Base-by-base conservation (phyloP, 305 asterid species). In the Fraxinus sp. region DNA sequence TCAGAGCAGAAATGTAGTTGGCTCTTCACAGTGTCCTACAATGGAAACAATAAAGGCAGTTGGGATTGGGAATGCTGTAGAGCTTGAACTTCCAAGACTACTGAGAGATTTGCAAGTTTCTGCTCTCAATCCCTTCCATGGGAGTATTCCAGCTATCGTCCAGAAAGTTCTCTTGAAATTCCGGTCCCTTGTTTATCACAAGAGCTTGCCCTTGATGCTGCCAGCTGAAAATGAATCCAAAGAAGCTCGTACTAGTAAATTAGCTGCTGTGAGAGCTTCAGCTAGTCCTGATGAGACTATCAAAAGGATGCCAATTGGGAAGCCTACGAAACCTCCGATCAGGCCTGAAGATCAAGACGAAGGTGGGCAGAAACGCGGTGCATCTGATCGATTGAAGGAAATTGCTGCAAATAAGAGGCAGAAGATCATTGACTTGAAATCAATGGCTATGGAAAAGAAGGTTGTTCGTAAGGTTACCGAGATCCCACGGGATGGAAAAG, bases 111-210 rank as follows among this genome's bases (percentile, higher is more conserved):
- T 96, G 83, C 89, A 84, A 62, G 86, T 87, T 78, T 95, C 94
- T 82, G 97, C 98, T 52, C 91, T 94, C 52, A 78, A 94, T 86
- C 97, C 98, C 75, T 90, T 89, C 72, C 89, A 86, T 79, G 92
- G 90, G 66, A 80, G 82, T 32, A 85, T 90, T 83, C 89, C 89
- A 35, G 89, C 87, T 49, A 79, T 81, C n/a, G 36, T 86, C 64
- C 83, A 81, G 9, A 85, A 81, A 44, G 85, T 87, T 66, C 89
- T 96, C 89, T 79, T 89, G 90, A 93, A 88, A 80, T 96, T 86
- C 72, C 94, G 99, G 37, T 86, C 94, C n/a, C 92, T 90, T 81
- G 98, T 96, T 46, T 96, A 87, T 81, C 97, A 90, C 89, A 96
- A 94, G 84, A 92, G 99, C 89, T 88, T 93, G 88, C 80, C 85